Conservation (phyloP, 768 basidiomycete species). For the Pisolithus orientalis region DNA sequence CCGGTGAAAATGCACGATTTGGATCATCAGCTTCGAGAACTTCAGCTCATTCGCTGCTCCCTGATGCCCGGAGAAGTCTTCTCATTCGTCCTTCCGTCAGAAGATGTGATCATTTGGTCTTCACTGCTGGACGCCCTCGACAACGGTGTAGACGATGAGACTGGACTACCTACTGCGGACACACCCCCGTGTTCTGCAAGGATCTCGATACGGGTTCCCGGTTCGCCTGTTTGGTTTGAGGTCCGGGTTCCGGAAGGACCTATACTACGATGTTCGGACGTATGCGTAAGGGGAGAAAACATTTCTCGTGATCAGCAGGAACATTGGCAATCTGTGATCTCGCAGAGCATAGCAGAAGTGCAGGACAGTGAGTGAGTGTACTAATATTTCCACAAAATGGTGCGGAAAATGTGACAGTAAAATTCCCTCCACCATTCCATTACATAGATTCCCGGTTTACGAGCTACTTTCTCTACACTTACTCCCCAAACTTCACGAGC, state of each 20-base stretch:
- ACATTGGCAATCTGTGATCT: conserved; percentile 39
- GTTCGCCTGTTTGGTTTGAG: conserved; percentile 34
- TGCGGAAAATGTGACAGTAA: neutral
- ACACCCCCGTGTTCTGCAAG: conserved; percentile 19
- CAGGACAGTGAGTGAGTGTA: conserved; percentile 24
- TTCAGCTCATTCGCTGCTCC: conserved; percentile 55
- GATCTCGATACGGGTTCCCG: conserved; percentile 30
- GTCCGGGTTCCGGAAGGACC: conserved; percentile 15
- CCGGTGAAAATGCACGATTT: neutral
- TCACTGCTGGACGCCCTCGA: conserved; percentile 17
- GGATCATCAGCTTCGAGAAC: conserved; percentile 37
- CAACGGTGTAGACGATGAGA: neutral
- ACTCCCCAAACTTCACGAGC: conserved; percentile 48
- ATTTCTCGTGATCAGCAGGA: conserved; percentile 44
- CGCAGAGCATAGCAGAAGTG: conserved; percentile 31
- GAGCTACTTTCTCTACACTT: conserved; percentile 53
- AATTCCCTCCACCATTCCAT: neutral
- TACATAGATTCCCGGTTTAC: conserved; percentile 52
- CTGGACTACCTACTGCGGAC: conserved; percentile 3
- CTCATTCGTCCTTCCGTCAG: conserved; percentile 30
- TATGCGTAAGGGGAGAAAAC: conserved; percentile 43
- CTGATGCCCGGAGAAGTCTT: conserved; percentile 57
- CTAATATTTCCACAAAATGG: neutral
- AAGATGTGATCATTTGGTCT: conserved; percentile 31
- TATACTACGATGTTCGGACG: conserved; percentile 5